Conservation (phyloP, 352 stramenopile genomes). For the Globisporangium solare region DNA sequence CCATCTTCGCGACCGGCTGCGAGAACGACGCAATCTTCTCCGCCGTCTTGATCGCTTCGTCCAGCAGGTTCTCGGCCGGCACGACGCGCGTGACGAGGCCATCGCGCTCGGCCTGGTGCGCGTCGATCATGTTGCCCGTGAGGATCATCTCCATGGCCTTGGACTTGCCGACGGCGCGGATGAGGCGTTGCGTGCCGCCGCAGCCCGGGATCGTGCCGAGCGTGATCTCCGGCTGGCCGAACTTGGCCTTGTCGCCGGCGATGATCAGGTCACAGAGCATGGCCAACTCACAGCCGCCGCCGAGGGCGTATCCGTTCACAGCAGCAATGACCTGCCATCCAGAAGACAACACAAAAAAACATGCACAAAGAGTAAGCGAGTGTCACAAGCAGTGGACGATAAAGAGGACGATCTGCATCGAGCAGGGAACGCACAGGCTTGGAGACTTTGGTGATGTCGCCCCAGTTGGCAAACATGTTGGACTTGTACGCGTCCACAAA, state of each 20-base stretch:
- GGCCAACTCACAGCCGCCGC: constrained; percentile 96
- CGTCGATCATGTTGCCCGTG: constrained; percentile 96
- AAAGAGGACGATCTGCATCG: constrained; percentile 15
- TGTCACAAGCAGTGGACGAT: neutral
- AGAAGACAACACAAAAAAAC: neutral
- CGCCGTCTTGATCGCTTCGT: constrained; percentile 94
- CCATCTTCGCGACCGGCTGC: constrained; percentile 93
- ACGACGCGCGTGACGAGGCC: constrained; percentile 94
- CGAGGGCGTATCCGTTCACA: constrained; percentile 97
- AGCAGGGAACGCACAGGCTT: constrained; percentile 75
- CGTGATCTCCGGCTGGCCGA: constrained; percentile 98
- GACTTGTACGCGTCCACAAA: constrained; percentile 92
- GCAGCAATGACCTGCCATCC: constrained; percentile 86
- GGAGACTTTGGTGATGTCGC: constrained; percentile 91
- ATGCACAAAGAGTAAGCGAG: neutral
- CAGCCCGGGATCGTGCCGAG: constrained; percentile 96
- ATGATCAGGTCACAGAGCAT: constrained; percentile 99
- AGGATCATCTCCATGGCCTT: constrained; percentile 99
- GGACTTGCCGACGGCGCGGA: constrained; percentile 96
- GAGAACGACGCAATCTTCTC: constrained; percentile 96
- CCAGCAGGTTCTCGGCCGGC: constrained; percentile 88
- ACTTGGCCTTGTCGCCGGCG: constrained; percentile 94
- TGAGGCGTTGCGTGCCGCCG: constrained; percentile 96
- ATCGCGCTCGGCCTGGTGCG: constrained; percentile 91
- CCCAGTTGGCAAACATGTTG: constrained; percentile 98